A percentile compares a stretch with the other conserved stretches of the same genome.
These are phyloP conservation scores for Didymella lethalis DNA, from an alignment of 2,329 filamentous ascomycete species.

Conservation along the genomic window DNA sequence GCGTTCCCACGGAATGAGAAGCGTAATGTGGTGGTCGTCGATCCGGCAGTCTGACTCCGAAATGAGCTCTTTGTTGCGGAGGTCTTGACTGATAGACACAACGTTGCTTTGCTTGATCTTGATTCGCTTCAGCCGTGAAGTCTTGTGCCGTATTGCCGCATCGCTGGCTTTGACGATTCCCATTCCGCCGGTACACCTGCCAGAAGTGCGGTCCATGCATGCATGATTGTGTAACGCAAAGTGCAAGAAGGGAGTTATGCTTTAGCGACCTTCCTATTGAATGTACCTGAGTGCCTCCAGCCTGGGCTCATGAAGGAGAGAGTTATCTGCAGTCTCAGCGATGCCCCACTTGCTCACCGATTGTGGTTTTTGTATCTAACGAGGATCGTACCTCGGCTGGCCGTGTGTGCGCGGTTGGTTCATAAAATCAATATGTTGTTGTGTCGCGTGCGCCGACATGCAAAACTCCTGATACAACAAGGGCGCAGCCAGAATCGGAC, in stretches of 20 bases:
- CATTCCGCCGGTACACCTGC: neutral
- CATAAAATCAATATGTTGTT: neutral
- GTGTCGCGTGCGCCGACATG: neutral
- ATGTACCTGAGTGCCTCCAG: neutral
- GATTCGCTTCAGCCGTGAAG: neutral
- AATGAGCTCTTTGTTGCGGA: neutral
- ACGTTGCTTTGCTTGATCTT: neutral
- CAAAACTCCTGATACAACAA: neutral
- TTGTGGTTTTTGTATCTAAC: neutral
- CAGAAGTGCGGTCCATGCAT: neutral
- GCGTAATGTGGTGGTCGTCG: neutral
- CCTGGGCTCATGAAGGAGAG: neutral
- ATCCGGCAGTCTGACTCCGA: constrained; percentile 7
- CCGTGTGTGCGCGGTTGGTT: neutral
- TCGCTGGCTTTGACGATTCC: neutral
- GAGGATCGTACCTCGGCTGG: neutral
- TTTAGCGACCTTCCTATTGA: neutral
- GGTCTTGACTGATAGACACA: neutral
- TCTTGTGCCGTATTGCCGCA: constrained; percentile 5
- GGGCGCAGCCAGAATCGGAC: neutral
- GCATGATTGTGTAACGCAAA: neutral
- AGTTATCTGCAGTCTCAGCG: neutral
- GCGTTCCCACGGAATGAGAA: constrained; percentile 12
- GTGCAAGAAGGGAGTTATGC: neutral
- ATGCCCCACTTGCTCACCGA: neutral